Percentiles rank a stretch among this genome's conserved stretches.
Evolutionary conservation across 352 stramenopile species (phyloP).

Genomic region (Paralagenidium karlingii): DNA sequence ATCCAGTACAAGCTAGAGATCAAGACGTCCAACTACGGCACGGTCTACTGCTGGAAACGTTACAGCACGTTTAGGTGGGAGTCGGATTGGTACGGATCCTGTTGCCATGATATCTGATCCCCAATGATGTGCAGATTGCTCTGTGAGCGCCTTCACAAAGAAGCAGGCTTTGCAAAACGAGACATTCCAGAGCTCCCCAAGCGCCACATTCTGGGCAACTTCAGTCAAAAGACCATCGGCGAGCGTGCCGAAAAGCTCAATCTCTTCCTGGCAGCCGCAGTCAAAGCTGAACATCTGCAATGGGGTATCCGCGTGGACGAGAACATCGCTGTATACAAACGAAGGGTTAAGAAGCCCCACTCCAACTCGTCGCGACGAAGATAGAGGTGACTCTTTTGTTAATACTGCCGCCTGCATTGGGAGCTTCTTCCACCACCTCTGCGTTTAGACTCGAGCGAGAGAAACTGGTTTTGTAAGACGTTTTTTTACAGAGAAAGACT

Average conservation of each 20-base stretch:
- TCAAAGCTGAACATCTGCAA: conserved; percentile 71
- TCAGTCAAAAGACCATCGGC: conserved; percentile 64
- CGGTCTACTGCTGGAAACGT: conserved; percentile 79
- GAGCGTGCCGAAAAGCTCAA: conserved; percentile 82
- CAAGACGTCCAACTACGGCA: conserved; percentile 79
- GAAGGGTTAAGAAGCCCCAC: conserved; percentile 70
- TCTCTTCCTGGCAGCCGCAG: conserved; percentile 58
- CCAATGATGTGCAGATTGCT: no score
- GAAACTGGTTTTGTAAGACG: no score
- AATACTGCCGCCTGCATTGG: no score
- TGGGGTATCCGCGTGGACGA: conserved; percentile 83
- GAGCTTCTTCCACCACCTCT: no score
- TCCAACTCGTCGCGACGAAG: conserved; percentile 50
- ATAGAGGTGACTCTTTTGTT: conserved; percentile 46
- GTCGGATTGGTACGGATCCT: no score
- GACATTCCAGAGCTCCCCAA: conserved; percentile 78
- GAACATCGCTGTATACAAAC: conserved; percentile 83
- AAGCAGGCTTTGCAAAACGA: conserved; percentile 66
- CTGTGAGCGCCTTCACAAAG: conserved; percentile 77
- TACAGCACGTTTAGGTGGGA: conserved; percentile 85
- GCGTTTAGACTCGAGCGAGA: no score
- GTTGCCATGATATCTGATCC: no score
- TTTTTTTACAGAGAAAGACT: no score
- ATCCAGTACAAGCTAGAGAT: conserved; percentile 87
- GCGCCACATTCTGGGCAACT: conserved; percentile 76